phyloP scores from a whole-genome alignment of 768 basidiomycete species.

The Boletellus ananas region DNA sequence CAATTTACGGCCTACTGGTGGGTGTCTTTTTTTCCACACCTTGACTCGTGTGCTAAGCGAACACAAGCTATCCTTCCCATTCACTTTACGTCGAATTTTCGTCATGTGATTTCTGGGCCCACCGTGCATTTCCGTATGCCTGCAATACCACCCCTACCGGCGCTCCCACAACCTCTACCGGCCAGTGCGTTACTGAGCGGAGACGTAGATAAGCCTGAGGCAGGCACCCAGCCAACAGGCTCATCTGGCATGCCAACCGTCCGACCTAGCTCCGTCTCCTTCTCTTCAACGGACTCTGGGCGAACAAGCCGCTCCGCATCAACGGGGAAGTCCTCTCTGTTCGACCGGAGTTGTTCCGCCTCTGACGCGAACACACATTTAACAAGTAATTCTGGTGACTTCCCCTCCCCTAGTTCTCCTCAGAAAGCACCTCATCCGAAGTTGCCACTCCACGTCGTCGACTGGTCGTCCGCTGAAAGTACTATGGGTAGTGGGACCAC shows the following conservation, averaged over 20 bases:
- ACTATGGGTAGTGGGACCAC: conserved; percentile 34
- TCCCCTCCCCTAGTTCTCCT: conserved; percentile 18
- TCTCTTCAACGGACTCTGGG: conserved; percentile 46
- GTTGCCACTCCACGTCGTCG: conserved; percentile 40
- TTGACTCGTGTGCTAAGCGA: conserved; percentile 5
- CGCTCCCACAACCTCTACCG: conserved; percentile 33
- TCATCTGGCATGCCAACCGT: conserved; percentile 16
- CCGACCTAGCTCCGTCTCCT: conserved; percentile 48
- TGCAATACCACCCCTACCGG: conserved; percentile 59
- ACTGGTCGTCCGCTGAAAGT: conserved; percentile 44
- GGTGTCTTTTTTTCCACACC: conserved; percentile 14
- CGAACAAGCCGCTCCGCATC: conserved; percentile 31
- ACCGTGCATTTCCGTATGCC: conserved; percentile 67
- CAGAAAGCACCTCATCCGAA: conserved; percentile 11
- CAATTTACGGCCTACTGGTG: conserved; percentile 66
- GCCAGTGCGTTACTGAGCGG: conserved; percentile 22
- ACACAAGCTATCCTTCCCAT: conserved; percentile 58
- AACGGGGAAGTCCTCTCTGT: conserved; percentile 32
- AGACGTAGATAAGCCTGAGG: conserved; percentile 26
- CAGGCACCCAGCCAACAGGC: conserved; percentile 10
- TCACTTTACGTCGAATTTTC: conserved; percentile 69
- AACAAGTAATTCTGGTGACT: conserved; percentile 19
- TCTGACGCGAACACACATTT: conserved; percentile 22
- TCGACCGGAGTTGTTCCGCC: conserved; percentile 28
- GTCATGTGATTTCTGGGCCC: conserved; percentile 59